phyloP scores from a whole-genome alignment of 805 yeast genomes.

The Yarrowia sp. region DNA sequence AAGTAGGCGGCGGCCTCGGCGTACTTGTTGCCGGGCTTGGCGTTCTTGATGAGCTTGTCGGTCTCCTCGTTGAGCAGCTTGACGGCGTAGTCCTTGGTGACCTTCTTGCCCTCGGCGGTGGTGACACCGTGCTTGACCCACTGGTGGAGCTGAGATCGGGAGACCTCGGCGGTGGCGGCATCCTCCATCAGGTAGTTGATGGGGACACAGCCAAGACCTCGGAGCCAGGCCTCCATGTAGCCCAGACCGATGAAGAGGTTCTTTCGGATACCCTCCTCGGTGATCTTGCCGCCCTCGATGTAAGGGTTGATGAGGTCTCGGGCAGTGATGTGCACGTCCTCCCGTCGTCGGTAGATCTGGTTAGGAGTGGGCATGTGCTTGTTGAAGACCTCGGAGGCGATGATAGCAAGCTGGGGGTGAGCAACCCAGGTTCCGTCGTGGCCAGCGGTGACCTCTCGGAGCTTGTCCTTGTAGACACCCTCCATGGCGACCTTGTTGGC shows the following conservation, averaged over 20 bases:
- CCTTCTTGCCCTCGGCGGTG: constrained; percentile 54
- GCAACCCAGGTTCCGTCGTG: constrained; percentile 81
- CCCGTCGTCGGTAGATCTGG: constrained; percentile 57
- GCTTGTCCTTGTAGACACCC: constrained; percentile 64
- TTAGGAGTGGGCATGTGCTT: constrained; percentile 74
- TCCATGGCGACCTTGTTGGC: constrained; percentile 65
- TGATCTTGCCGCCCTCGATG: constrained; percentile 57
- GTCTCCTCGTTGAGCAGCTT: constrained; percentile 56
- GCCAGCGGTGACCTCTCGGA: constrained; percentile 64
- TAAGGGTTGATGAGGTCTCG: constrained; percentile 60
- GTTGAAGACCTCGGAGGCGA: constrained; percentile 66
- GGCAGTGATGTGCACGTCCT: constrained; percentile 52
- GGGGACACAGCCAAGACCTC: constrained; percentile 71
- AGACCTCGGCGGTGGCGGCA: constrained; percentile 78
- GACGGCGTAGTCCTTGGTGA: constrained; percentile 52
- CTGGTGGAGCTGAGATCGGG: constrained; percentile 68
- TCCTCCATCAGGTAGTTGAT: constrained; percentile 75
- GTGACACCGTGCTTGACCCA: constrained; percentile 65
- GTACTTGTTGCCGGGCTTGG: constrained; percentile 50
- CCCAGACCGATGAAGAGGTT: constrained; percentile 63
- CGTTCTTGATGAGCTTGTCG: constrained; percentile 48
- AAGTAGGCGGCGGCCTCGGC: constrained; percentile 57
- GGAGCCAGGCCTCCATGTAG: constrained; percentile 72
- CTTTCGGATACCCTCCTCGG: constrained; percentile 64
- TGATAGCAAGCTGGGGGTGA: constrained; percentile 66